Evolutionary conservation across 805 yeast genomes (phyloP), one percentile per base, ranked within the genome.

Genomic region (Candida golubevii): DNA sequence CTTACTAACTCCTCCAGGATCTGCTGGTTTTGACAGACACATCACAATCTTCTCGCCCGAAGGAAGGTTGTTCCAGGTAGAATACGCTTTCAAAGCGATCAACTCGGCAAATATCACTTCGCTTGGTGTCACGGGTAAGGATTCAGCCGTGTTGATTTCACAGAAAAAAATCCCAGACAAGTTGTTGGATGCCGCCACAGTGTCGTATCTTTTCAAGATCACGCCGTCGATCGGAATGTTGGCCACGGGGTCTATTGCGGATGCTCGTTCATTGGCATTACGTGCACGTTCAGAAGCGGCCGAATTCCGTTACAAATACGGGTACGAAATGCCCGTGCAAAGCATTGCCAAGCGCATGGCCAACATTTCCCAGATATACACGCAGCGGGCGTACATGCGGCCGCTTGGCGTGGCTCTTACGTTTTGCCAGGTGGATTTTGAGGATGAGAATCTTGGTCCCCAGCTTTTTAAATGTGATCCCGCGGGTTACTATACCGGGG

Each of bases 11-110:
- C 5, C 5, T 18, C 37, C 57, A 74, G 83, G 80, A 51, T 75
- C 83, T 50, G 96, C 98, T n/a, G 99, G 99, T 43, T 93, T 90
- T 66, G 99, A 93, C 72, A 86, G 99, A 75, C 99, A 93, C 67
- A 93, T 93, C 66, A 93, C 99, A 27, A 90, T 93, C 58, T 93
- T 93, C 72, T 91, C 98, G 33, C 99, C 99, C 15, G 99, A 93
- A 65, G 99, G 99, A 37, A 83, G 99, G 67, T 76, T 93, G 49
- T 93, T 85, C 70, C 99, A 93, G 71, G 99, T 91, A 32, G 99
- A 93, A 66, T 93, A 93, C 62, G 99, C 98, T 6, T 90, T 90
- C 74, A 90, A 93, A 66, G 98, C 98, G 6, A 89, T 93, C 63
- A 93, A 89, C 60, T 81, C 95, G 37, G 81, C 97, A 47, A 91